These are phyloP conservation scores for Pilobolus umbonatus DNA, from an alignment of 192 early-diverging fungal genomes.

Conservation along the genomic window DNA sequence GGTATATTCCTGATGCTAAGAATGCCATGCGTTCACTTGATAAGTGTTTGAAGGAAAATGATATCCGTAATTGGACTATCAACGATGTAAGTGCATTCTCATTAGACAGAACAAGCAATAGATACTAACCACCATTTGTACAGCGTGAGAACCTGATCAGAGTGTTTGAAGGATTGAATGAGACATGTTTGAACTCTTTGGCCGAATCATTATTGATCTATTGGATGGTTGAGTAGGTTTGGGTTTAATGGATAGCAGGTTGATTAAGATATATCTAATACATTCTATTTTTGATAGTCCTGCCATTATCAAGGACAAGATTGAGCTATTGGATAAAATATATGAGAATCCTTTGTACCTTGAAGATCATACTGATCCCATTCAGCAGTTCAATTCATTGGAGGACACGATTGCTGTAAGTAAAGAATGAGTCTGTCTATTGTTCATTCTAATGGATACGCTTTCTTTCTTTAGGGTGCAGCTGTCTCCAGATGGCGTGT, in stretches of 20 bases:
- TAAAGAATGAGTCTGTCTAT: not conserved
- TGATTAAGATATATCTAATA: not conserved
- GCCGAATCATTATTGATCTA: slow-evolving; percentile 26
- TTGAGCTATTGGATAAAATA: slow-evolving; percentile 29
- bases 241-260: not conserved
- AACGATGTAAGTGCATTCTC: slow-evolving; percentile 46
- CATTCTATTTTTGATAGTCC: slow-evolving; percentile 16
- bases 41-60: slow-evolving; percentile 43
- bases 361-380: slow-evolving; percentile 21
- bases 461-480: slow-evolving; percentile 21
- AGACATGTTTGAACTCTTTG: slow-evolving; percentile 30
- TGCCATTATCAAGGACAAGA: slow-evolving; percentile 23
- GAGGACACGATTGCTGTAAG: slow-evolving; percentile 22
- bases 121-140: no score
- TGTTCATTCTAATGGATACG: not conserved
- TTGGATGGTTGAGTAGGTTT: slow-evolving; percentile 26
- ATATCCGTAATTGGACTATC: slow-evolving; percentile 49
- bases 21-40: slow-evolving; percentile 33
- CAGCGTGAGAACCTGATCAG: slow-evolving; percentile 44
- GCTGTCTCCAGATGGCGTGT: slow-evolving; percentile 32
- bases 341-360: slow-evolving; percentile 32
- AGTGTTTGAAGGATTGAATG: slow-evolving; percentile 42
- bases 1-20: slow-evolving; percentile 30
- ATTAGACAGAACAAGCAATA: no score
- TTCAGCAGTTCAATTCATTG: slow-evolving; percentile 17